Percentiles rank a stretch among this genome's conserved stretches.
Evolutionary conservation across 2,329 filamentous ascomycete genomes (phyloP).

Genomic region (Penicillium aurantiogriseum): DNA sequence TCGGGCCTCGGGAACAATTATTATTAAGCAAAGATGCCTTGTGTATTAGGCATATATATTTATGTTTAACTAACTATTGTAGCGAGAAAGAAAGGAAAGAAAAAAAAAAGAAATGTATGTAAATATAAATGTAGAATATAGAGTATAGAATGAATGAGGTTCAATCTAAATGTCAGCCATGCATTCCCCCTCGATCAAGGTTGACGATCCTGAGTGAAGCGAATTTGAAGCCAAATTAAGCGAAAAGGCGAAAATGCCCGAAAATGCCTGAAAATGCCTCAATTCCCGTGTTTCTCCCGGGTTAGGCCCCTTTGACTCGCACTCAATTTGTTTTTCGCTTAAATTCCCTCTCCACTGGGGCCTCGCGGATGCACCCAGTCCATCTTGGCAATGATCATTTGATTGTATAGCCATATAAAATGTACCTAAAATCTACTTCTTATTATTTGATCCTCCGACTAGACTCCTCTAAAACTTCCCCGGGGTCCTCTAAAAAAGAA

Average conservation of each 20-base stretch:
- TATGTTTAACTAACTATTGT: background rate
- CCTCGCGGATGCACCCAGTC: slow-evolving; percentile 37
- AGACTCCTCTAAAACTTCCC: slow-evolving; percentile 6
- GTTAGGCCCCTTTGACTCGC: slow-evolving; percentile 36
- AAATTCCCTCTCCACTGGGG: slow-evolving; percentile 14
- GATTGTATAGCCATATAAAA: slow-evolving; percentile 20
- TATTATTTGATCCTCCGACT: background rate
- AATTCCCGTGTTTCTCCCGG: background rate
- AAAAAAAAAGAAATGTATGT: no score
- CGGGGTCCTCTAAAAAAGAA: slow-evolving; percentile 8
- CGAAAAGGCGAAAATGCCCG: slow-evolving; percentile 1
- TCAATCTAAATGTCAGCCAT: background rate
- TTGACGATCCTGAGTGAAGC: slow-evolving; percentile 12
- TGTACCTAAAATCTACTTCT: slow-evolving; percentile 8
- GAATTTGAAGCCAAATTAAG: slow-evolving; percentile 11
- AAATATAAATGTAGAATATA: background rate
- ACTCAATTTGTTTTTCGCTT: slow-evolving; percentile 29
- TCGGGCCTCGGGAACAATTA: background rate
- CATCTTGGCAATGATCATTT: background rate
- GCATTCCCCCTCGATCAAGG: background rate
- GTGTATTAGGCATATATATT: background rate
- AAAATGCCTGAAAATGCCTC: slow-evolving; percentile 9
- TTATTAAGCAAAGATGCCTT: background rate
- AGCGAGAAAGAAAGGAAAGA: background rate
- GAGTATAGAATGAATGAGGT: background rate